phyloP scores from a whole-genome alignment of 78 protist species.

The Cavenderia fasciculata region DNA sequence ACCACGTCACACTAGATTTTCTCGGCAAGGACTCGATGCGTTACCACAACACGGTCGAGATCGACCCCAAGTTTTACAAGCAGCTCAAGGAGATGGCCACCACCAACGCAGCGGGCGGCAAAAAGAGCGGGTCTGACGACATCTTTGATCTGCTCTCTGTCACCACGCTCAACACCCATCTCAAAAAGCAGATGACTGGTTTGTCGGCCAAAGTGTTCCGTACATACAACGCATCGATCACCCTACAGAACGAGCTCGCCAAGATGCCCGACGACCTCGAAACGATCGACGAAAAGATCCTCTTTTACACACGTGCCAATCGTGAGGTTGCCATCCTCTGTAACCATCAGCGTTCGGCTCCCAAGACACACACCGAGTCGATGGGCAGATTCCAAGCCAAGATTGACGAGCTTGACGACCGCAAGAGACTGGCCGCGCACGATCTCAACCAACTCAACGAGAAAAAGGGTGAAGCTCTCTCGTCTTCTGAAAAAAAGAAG shows the following conservation, averaged over 20 bases:
- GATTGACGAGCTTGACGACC: conserved; percentile 23
- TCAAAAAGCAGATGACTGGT: conserved; percentile 93
- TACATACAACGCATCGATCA: conserved; percentile 98
- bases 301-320: conserved; percentile 93
- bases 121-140: conserved; percentile 58
- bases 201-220: conserved; percentile 99
- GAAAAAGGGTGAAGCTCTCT: not conserved
- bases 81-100: not conserved
- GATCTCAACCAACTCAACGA: not conserved
- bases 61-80: conserved; percentile 59
- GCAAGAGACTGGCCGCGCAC: not conserved
- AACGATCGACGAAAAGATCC: conserved; percentile 82
- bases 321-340: conserved; percentile 98
- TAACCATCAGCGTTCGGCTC: conserved; percentile 97
- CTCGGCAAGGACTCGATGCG: conserved; percentile 99
- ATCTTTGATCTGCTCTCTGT: conserved; percentile 88
- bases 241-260: conserved; percentile 87
- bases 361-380: conserved; percentile 72
- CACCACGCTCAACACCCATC: conserved; percentile 89
- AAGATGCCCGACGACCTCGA: conserved; percentile 28
- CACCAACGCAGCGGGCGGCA: conserved; percentile 9
- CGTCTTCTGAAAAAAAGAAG: not conserved
- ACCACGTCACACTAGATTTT: conserved; percentile 91
- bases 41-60: conserved; percentile 87
- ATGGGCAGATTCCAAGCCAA: conserved; percentile 64